Evolutionary conservation across 2,329 filamentous ascomycete species (phyloP), one percentile per base, ranked within the genome.

Genomic region (Leptographium lundbergii): DNA sequence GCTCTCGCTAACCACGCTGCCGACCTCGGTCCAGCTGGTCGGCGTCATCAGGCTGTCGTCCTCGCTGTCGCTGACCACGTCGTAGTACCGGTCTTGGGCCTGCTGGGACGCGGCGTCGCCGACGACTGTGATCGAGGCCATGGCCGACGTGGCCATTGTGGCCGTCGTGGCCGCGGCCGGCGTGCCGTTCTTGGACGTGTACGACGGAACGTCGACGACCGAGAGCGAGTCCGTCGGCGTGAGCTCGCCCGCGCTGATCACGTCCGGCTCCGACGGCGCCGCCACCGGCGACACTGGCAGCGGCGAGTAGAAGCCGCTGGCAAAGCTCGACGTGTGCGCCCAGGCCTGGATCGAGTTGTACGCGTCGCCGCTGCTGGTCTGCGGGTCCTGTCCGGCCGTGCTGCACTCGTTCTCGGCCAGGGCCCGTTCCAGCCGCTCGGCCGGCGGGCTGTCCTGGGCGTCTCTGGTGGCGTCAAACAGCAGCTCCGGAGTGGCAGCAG

Each of bases 261-360:
- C 62, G 60, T 80, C 78, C 22, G 74, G 74, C 69, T 80, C 81
- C 6, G 79, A 81, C 25, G 76, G 65, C 14, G 79, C 73, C 9
- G 73, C 73, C 5, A 73, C 71, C 2, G 77, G 79, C 1, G 79
- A 77, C 25, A 73, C 74, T 14, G 81, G 81, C 25, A 84, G 74
- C 5, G 82, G 81, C 6, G 81, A 84, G 73, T 84, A 85, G 65
- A 85, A 84, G 65, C 76, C 75, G 11, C 73, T 70, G 66, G 72
- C 72, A 27, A 60, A 58, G 54, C 63, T 65, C 5, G 78, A 79
- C 60, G 75, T 72, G 63, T 82, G 77, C 1, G 82, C 82, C 82
- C 83, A 86, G 0, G 82, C 83, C 66, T 86, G 81, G 63, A 86
- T 85, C 1, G 81, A 82, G 53, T 78, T 77, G 66, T 79, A 85